A percentile compares a stretch with the other conserved stretches of the same genome.
These are phyloP conservation scores for Paramarasmius palmivorus DNA, from an alignment of 1,284 basidiomycete species.

Conservation along the genomic window DNA sequence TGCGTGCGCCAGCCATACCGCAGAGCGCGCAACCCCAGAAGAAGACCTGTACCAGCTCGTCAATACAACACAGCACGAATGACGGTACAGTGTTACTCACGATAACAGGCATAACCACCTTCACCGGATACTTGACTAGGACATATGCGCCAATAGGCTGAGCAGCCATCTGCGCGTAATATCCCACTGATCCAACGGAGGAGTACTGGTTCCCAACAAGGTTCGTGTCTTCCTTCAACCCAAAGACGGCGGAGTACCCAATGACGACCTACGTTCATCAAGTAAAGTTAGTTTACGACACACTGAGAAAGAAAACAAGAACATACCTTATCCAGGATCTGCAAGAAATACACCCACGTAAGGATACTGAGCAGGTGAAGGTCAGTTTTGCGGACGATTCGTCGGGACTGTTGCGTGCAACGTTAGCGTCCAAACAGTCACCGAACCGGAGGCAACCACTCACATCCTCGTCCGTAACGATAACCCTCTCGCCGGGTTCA, in stretches of 20 bases:
- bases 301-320: not conserved
- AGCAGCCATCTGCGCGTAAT: slow-evolving; percentile 2
- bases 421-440: not conserved
- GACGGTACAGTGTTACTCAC: not conserved
- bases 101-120: slow-evolving; percentile 2
- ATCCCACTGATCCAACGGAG: not conserved
- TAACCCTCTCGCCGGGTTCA: not conserved
- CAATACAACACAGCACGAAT: not conserved
- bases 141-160: slow-evolving; percentile 5
- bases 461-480: not conserved
- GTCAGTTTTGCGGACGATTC: slow-evolving; percentile 1
- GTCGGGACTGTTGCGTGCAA: not conserved
- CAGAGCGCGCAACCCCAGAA: slow-evolving; percentile 3
- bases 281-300: too few relatives aligned
- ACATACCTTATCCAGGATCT: slow-evolving; percentile 4
- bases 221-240: not conserved
- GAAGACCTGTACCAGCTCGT: slow-evolving; percentile 1
- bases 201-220: slow-evolving; percentile 6
- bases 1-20: slow-evolving; percentile 2
- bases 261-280: too few relatives aligned
- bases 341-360: slow-evolving; percentile 1
- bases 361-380: not conserved
- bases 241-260: slow-evolving; percentile 3
- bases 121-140: slow-evolving; percentile 6
- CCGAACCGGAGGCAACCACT: not conserved